These are phyloP conservation scores for Spergularia azorica DNA, from an alignment of 179 eudicot species.

Conservation along the genomic window DNA sequence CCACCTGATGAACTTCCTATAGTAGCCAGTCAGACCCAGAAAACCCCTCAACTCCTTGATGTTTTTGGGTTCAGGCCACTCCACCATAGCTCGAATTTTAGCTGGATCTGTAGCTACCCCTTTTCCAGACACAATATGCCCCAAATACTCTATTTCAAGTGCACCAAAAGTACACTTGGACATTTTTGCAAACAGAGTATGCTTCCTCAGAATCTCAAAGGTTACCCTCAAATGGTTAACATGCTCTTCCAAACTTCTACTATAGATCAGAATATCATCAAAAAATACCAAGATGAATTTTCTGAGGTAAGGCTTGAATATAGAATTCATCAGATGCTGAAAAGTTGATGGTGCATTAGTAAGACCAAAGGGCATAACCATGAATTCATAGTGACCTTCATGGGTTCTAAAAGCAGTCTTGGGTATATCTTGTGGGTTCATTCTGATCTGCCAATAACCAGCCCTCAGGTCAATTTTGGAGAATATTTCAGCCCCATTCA, in stretches of 20 bases:
- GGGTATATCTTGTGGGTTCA: background rate
- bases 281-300: conserved; percentile 8
- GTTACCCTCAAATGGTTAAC: background rate
- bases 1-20: background rate
- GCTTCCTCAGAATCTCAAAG: background rate
- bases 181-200: background rate
- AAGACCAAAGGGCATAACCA: conserved; percentile 19
- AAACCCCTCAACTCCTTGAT: background rate
- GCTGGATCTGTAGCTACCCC: conserved; percentile 8
- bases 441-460: conserved; percentile 9
- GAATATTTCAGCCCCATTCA: background rate
- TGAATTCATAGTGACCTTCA: background rate
- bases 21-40: conserved; percentile 4
- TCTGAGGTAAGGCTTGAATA: background rate
- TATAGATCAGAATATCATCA: conserved; percentile 10
- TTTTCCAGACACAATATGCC: background rate
- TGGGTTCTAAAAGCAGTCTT: conserved; percentile 1
- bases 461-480: background rate
- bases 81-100: background rate
- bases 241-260: background rate
- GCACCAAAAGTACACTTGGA: conserved; percentile 11
- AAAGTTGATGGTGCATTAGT: background rate
- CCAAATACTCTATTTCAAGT: background rate
- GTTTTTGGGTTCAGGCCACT: background rate
- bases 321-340: background rate